phyloP scores from a whole-genome alignment of 176 grass and related monocot genomes.

The Eragrostis curvula region DNA sequence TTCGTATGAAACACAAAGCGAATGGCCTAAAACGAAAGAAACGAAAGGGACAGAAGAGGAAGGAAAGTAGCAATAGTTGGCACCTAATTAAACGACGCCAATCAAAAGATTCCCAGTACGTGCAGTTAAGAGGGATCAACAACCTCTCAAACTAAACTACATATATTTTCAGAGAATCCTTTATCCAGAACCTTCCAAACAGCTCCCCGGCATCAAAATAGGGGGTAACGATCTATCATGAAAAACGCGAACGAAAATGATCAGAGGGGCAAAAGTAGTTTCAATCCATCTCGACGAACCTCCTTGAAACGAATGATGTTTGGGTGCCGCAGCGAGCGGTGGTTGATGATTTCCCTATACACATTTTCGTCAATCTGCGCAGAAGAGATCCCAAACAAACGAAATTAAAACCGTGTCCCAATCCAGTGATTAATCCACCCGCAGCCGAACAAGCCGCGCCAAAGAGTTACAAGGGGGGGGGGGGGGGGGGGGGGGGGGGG shows the following conservation, averaged over 20 bases:
- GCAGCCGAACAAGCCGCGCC: not conserved
- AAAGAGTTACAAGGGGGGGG: not conserved
- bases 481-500: no score
- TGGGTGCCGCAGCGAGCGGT: slow-evolving; percentile 88
- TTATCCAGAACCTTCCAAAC: not conserved
- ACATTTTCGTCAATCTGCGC: slow-evolving; percentile 94
- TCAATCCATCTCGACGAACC: slow-evolving; percentile 35
- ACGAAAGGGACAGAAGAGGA: not conserved
- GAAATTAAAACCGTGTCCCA: slow-evolving; percentile 17
- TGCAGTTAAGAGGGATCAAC: slow-evolving; percentile 28
- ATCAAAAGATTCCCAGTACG: slow-evolving; percentile 42
- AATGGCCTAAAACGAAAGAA: slow-evolving; percentile 23
- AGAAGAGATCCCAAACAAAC: slow-evolving; percentile 33
- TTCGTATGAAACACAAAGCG: slow-evolving; percentile 7
- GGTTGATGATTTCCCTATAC: slow-evolving; percentile 94
- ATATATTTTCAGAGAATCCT: not conserved
- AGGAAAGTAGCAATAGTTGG: slow-evolving; percentile 31
- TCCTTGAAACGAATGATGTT: slow-evolving; percentile 99
- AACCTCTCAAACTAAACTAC: slow-evolving; percentile 1
- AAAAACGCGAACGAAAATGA: not conserved
- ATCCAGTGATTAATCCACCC: slow-evolving; percentile 34
- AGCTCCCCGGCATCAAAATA: not conserved
- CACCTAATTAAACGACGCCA: slow-evolving; percentile 32
- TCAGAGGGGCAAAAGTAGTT: not conserved
- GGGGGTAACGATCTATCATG: not conserved